Conservation (phyloP, 257 asterid species). For the Plantago major region DNA sequence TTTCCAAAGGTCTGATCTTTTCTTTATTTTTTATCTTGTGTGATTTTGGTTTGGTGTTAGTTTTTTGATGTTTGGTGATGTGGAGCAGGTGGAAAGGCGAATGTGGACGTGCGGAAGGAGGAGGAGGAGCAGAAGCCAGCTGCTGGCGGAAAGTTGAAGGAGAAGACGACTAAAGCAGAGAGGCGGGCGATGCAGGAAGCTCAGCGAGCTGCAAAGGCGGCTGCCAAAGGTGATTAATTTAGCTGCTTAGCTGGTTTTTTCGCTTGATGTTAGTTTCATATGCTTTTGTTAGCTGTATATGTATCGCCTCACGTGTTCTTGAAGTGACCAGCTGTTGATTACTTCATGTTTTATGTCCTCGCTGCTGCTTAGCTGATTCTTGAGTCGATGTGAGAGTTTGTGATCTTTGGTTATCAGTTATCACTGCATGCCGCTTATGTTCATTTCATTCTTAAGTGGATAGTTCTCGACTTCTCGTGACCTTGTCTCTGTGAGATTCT, state of each 20-base stretch:
- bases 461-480: not conserved
- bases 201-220: slow-evolving; percentile 88
- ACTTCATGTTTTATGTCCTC: not conserved
- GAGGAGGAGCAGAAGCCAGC: slow-evolving; percentile 38
- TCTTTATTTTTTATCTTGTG: not conserved
- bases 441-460: not conserved
- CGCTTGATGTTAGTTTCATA: slow-evolving; percentile 1
- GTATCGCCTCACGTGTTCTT: not conserved
- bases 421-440: not conserved
- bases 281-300: not conserved
- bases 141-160: slow-evolving; percentile 53
- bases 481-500: not conserved
- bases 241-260: not conserved
- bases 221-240: slow-evolving; percentile 55
- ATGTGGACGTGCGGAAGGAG: slow-evolving; percentile 45
- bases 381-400: not conserved
- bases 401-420: not conserved
- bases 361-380: not conserved
- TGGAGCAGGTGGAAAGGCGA: slow-evolving; percentile 47
- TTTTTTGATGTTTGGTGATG: slow-evolving; percentile 13
- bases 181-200: slow-evolving; percentile 97
- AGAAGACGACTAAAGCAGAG: slow-evolving; percentile 86
- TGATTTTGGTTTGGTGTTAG: not conserved
- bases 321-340: not conserved
- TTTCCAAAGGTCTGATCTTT: slow-evolving; percentile 29